phyloP scores from a whole-genome alignment of 805 yeast species.

The Wickerhamiella musiphila region DNA sequence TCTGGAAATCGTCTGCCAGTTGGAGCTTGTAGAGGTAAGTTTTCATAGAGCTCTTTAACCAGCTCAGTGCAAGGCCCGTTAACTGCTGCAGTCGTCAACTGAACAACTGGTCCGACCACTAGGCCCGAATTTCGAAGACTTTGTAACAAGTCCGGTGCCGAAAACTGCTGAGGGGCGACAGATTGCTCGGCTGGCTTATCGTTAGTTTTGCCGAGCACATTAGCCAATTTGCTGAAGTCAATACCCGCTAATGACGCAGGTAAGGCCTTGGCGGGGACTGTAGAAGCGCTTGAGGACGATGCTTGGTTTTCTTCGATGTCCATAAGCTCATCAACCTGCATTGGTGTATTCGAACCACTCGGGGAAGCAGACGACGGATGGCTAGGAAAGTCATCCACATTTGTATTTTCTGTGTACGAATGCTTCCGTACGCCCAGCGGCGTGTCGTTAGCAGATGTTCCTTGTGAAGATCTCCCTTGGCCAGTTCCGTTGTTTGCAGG shows the following conservation, averaged over 20 bases:
- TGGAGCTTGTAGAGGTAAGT: slow-evolving; percentile 64
- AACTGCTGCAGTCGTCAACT: slow-evolving; percentile 19
- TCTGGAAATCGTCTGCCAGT: slow-evolving; percentile 68
- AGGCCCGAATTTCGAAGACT: slow-evolving; percentile 18
- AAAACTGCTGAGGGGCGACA: background rate
- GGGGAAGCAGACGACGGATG: too few species aligned
- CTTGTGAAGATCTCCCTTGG: too few species aligned
- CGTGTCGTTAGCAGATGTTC: slow-evolving; percentile 9
- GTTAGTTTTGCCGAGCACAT: slow-evolving; percentile 1
- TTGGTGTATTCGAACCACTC: too few species aligned
- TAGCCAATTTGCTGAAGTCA: slow-evolving; percentile 4
- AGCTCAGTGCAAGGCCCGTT: slow-evolving; percentile 20
- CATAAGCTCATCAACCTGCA: too few species aligned
- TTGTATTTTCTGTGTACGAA: too few species aligned
- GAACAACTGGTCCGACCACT: slow-evolving; percentile 13
- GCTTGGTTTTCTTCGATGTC: too few species aligned
- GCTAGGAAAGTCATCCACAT: too few species aligned
- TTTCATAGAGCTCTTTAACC: slow-evolving; percentile 31
- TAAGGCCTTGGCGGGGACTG: too few species aligned
- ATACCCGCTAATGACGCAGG: slow-evolving; percentile 1
- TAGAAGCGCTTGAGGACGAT: too few species aligned
- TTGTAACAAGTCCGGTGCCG: slow-evolving; percentile 7
- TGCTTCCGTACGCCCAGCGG: slow-evolving; percentile 10
- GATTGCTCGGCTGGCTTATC: slow-evolving; percentile 2
- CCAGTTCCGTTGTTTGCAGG: too few species aligned